Base-by-base conservation (phyloP, 192 early-diverging fungal species). In the Entomortierella beljakovae region DNA sequence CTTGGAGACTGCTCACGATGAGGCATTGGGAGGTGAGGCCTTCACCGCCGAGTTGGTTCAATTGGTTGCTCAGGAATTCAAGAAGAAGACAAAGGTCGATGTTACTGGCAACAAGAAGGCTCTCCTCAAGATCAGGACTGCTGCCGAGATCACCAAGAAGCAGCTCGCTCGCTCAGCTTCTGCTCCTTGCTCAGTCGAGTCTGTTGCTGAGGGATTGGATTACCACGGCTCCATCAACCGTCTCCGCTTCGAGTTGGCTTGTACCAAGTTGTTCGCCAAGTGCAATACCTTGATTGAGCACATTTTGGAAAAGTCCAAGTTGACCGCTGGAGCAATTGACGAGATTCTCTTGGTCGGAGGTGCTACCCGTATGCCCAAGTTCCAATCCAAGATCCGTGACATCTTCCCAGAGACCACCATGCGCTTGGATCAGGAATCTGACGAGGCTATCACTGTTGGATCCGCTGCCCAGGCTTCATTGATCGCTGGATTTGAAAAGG, bases 151-250 rank as follows among this genome's bases (percentile, higher is more conserved):
- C 59, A 98, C 97, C 68, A 98, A 98, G 90, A 91, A 93, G 66
- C 92, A 93, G 69, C 87, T 99, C 50, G 90, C 95, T 46, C 88
- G 89, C 37, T 86, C 89, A 34, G 88, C 88, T 76, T 86, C 87
- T 51, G 95, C 96, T 33, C 93, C 96, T 49, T 99, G 97, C 84
- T 91, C 92, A 7, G 94, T 98, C 42, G 97, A 99, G 82, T 93
- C 92, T 35, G 85, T 99, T 57, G 91, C 89, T 57, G 95, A 97
- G 22, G 97, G 97, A 57, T 69, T 96, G 61, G 97, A 99, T 84
- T 94, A 92, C 80, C 92, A 96, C 83, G 87, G 87, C 20, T 87
- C 85, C 35, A 86, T 99, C 71, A 91, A 90, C 79, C 89, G 96
- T 65, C 90, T 91, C 56, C 89, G 96, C 29, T 99, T 99, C 76